Evolutionary conservation across 306 rosid species (phyloP).

Genomic region (Rosa persica): DNA sequence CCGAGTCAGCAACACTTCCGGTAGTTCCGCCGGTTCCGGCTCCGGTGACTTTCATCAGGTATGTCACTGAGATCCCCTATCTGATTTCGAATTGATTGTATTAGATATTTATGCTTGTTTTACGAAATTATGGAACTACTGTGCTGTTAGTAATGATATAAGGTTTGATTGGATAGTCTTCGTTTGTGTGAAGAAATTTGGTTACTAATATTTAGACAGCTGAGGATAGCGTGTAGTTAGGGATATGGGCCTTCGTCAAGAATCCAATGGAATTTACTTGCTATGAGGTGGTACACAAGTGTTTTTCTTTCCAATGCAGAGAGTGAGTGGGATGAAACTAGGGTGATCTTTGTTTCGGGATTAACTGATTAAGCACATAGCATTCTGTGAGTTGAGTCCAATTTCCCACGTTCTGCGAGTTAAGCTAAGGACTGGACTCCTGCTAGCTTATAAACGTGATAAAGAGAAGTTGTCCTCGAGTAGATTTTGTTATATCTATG

Average conservation of each 20-base stretch:
- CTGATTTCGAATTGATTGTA: not conserved
- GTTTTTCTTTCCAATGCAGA: not conserved
- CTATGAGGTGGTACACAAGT: not conserved
- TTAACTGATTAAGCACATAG: not conserved
- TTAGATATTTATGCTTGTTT: not conserved
- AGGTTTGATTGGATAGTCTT: not conserved
- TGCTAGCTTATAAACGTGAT: not conserved
- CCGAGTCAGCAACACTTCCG: slow-evolving; percentile 94
- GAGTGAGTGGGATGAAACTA: too few relatives aligned
- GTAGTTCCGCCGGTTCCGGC: slow-evolving; percentile 94
- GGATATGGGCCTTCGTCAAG: too few relatives aligned
- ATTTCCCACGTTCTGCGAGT: not conserved
- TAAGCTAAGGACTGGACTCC: not conserved
- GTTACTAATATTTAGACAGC: not conserved
- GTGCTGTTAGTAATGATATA: not conserved
- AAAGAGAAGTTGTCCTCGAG: not conserved
- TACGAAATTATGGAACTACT: not conserved
- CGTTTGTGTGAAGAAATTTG: not conserved
- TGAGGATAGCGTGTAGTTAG: not conserved
- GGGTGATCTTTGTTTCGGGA: not conserved
- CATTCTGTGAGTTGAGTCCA: not conserved
- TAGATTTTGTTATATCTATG: not conserved
- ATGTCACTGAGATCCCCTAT: not conserved
- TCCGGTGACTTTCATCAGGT: slow-evolving; percentile 99
- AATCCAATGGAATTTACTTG: not conserved